phyloP scores from a whole-genome alignment of 345 rosid genomes.

The Cochlearia excelsa region DNA sequence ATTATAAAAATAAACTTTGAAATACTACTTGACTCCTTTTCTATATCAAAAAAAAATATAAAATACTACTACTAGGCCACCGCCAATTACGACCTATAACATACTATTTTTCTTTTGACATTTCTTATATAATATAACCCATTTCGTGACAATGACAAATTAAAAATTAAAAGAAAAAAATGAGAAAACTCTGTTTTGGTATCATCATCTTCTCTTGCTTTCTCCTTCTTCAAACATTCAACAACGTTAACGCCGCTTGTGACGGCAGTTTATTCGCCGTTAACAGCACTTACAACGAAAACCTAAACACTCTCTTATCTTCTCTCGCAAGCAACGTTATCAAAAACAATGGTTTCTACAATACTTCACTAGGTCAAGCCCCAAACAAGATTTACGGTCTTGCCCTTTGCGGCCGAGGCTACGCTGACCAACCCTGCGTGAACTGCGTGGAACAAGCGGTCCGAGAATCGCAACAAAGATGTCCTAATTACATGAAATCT shows the following conservation, averaged over 20 bases:
- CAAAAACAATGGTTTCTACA: slow-evolving; percentile 30
- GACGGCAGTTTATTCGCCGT: slow-evolving; percentile 15
- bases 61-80: neutral
- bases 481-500: slow-evolving; percentile 2
- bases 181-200: neutral
- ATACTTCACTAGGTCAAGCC: slow-evolving; percentile 21
- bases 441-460: slow-evolving; percentile 25
- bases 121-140: neutral
- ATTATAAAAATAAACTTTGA: neutral
- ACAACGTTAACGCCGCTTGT: slow-evolving; percentile 15
- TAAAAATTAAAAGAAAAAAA: neutral
- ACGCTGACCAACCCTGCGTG: slow-evolving; percentile 12
- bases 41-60: too few species aligned
- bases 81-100: neutral
- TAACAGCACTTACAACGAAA: slow-evolving; percentile 16
- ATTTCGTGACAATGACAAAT: neutral
- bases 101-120: too few species aligned
- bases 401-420: slow-evolving; percentile 30
- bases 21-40: neutral
- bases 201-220: slow-evolving; percentile 9
- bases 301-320: slow-evolving; percentile 22
- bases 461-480: slow-evolving; percentile 6
- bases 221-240: slow-evolving; percentile 6
- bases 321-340: slow-evolving; percentile 15
- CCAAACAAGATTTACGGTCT: slow-evolving; percentile 25